phyloP scores from a whole-genome alignment of 2,329 filamentous ascomycete genomes.

The Sclerotinia glacialis region DNA sequence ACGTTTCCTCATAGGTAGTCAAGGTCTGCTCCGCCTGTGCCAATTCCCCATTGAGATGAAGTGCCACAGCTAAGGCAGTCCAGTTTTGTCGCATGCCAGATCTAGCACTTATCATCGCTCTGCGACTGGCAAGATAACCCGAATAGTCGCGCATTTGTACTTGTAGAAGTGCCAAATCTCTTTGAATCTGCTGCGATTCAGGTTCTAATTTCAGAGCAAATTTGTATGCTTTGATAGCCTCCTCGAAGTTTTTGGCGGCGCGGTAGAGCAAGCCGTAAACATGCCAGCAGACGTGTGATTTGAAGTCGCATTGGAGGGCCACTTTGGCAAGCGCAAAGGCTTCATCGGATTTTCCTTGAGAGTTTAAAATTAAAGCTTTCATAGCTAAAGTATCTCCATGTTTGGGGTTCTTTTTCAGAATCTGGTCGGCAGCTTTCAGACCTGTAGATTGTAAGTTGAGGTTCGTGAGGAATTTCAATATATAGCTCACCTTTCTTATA shows the following conservation, averaged over 20 bases:
- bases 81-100: constrained; percentile 86
- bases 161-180: constrained; percentile 89
- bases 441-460: constrained; percentile 47
- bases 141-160: constrained; percentile 95
- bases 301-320: constrained; percentile 94
- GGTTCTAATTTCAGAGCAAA: constrained; percentile 91
- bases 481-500: constrained; percentile 72
- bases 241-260: constrained; percentile 94
- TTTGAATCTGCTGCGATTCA: constrained; percentile 89
- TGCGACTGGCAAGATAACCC: constrained; percentile 87
- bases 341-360: constrained; percentile 87
- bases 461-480: constrained; percentile 18
- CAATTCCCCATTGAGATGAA: constrained; percentile 85
- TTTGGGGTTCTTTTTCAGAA: constrained; percentile 88
- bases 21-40: constrained; percentile 85
- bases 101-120: constrained; percentile 79
- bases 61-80: constrained; percentile 93
- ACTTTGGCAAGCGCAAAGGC: constrained; percentile 91
- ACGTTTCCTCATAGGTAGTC: constrained; percentile 86
- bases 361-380: constrained; percentile 96
- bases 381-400: constrained; percentile 99
- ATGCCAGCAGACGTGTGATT: constrained; percentile 99
- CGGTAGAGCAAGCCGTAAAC: constrained; percentile 95
- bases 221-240: constrained; percentile 98
- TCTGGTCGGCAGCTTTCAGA: constrained; percentile 93